Base-by-base conservation (phyloP, 2,329 filamentous ascomycete genomes). In the Penicillium sp. region DNA sequence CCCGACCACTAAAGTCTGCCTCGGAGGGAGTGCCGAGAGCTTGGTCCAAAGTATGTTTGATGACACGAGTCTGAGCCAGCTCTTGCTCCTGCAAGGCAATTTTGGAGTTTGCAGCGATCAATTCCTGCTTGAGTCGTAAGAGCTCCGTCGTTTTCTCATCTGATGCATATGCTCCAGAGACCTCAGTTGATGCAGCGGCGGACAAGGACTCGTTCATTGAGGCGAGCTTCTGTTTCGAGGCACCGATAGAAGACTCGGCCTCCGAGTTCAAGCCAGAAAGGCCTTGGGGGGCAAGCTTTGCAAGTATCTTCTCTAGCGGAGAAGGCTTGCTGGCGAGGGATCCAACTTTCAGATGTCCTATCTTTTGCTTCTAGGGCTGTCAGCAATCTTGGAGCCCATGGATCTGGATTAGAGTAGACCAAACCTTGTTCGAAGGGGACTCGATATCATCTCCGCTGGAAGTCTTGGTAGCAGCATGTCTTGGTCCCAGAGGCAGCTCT, bases 271-370 rank as follows among this genome's bases (percentile, higher is more conserved):
- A 48, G n/a, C 36, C 54, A 28, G 54, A 28, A 1, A 60, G 48
- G 11, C 54, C 52, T 56, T 74, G 73, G 28, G 75, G 71, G 18
- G 74, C 71, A 34, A 78, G 65, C 34, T 72, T 77, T 29, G 73
- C 70, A 24, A 78, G 67, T 40, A 79, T 83, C 55, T 87, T 87
- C 65, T 94, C 90, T 79, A 92, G 85, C 8, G 75, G 69, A n/a
- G 75, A 71, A 21, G 67, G 54, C 23, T 70, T 63, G 31, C 69
- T 70, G 42, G 56, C 51, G 51, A 67, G 59, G 50, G 64, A 55
- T 43, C 62, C 56, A 52, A 64, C 60, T 48, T 60, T 71, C 50
- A 58, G 62, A 56, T 70, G 71, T 47, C 80, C 77, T 57, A 78
- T 58, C 66, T 81, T 81, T 67, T 76, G 71, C 75, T 79, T 79